Evolutionary conservation across 441 rosid genomes (phyloP), one percentile per base, ranked within the genome.

Genomic region (Isatis lusitanica): DNA sequence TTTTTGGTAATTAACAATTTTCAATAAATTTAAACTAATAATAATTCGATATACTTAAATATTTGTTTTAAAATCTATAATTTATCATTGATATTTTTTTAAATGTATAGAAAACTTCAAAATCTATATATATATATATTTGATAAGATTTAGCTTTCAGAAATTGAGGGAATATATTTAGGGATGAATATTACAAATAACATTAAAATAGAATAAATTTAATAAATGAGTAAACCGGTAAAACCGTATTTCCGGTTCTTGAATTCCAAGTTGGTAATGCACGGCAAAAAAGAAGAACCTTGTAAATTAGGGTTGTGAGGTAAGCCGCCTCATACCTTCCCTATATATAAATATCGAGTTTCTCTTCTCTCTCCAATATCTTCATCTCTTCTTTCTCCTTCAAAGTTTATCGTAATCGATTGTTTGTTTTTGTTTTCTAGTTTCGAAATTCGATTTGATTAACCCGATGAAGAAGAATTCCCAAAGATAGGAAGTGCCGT

Each of bases 401-500:
- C 28, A 26, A 26, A n/a, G n/a, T 1, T 26, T 26, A 26, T 26
- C 28, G 28, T 26, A 26, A 26, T n/a, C 35, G 42, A 13, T 53
- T 13, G 4, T 6, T 4, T 10, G 13, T 31, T 16, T 4, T n/a
- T 5, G n/a, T 4, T 9, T 58, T 13, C 13, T 33, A 9, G 6
- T 51, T 62, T 12, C 2, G 13, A 44, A 31, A 0, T 8, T 51
- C 0, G 36, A 2, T 17, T 10, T 0, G 0, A 56, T 0, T 18
- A 3, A 6, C 68, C 69, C 57, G 17, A 16, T 75, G 69, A 75
- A 35, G 78, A 75, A 75, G 57, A 57, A 52, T 30, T 75, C 78
- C 78, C 78, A 75, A 28, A 60, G 74, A 75, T 75, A 75, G 78
- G 78, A 75, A 75, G 78, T 75, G 78, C 78, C 74, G 78, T 75